Evolutionary conservation across 768 basidiomycete genomes (phyloP).

Genomic region (Chalciporus pseudorubinellus): DNA sequence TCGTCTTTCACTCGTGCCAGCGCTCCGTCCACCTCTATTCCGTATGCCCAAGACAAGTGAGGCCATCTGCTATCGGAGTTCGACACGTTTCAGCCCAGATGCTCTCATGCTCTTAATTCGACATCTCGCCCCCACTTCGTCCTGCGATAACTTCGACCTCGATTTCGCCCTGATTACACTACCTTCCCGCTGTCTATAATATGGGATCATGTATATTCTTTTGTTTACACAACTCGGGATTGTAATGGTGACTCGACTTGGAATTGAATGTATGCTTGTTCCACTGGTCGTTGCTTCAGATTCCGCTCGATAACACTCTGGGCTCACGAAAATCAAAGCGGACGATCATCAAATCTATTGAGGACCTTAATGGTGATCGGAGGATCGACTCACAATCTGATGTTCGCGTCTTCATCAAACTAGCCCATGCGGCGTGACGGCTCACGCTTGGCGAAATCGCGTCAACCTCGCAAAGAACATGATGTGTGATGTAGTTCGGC

Average conservation of each 20-base stretch:
- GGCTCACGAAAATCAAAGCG: no score
- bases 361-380: no score
- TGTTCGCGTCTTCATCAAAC: no score
- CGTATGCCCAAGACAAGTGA: conserved; percentile 19
- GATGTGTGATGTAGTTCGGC: no score
- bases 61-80: not conserved
- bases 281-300: not conserved
- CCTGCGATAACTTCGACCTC: conserved; percentile 21
- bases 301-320: no score
- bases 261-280: conserved; percentile 23
- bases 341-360: no score
- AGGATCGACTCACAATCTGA: no score
- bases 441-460: no score
- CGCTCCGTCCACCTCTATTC: conserved; percentile 8
- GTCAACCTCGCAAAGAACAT: no score
- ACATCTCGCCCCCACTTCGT: conserved; percentile 4
- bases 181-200: conserved; percentile 23
- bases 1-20: conserved; percentile 17
- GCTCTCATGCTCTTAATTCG: conserved; percentile 17
- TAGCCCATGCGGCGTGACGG: no score
- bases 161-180: conserved; percentile 8
- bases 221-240: conserved; percentile 26
- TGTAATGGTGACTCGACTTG: conserved; percentile 21
- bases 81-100: conserved; percentile 10
- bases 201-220: conserved; percentile 32